Base-by-base conservation (phyloP, 1,284 basidiomycete genomes). In the Psilocybe mexicana region DNA sequence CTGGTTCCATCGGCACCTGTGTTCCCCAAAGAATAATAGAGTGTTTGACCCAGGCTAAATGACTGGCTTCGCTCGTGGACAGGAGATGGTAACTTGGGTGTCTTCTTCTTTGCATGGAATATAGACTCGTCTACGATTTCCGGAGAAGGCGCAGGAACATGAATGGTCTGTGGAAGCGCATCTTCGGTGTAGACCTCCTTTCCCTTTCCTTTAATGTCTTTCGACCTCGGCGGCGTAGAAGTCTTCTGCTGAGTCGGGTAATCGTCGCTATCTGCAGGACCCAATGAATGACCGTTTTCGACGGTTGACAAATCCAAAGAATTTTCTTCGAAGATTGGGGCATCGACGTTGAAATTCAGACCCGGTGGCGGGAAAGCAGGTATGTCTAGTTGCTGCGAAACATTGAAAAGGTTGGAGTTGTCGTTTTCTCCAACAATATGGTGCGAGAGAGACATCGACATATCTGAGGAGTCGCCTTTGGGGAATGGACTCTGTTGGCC, bases 31-130 rank as follows among this genome's bases (percentile, higher is more conserved):
- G 80, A 80, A 61, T 78, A 81, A 69, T 86, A 87, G 2, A 83
- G 72, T 0, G 82, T 81, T 66, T 85, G 83, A 3, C 84, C 83
- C 54, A 85, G 79, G 65, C 82, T 85, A 69, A 86, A 86, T 0
- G 85, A 86, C 14, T 84, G 79, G 61, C 81, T 84, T 28, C 79
- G 78, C 45, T 79, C 77, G 55, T 80, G 79, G 8, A 76, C 65
- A 0, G 70, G 64, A 5, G 72, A 54, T 18, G 74, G 68, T 3
- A 76, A 61, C 28, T 69, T 67, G 6, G 74, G 68, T 2, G 70
- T 66, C 54, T 73, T 76, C 50, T 77, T 76, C 57, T 67, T 70
- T 4, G 73, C 67, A 63, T 75, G 74, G 60, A 76, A 77, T 12
- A 77, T 69, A 12, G 71, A 66, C 60, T 78, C 75, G 56, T 76